A percentile compares a stretch with the other conserved stretches of the same genome.
Conservation (phyloP, 257 asterid genomes). For the Gardenia jasminoides region DNA sequence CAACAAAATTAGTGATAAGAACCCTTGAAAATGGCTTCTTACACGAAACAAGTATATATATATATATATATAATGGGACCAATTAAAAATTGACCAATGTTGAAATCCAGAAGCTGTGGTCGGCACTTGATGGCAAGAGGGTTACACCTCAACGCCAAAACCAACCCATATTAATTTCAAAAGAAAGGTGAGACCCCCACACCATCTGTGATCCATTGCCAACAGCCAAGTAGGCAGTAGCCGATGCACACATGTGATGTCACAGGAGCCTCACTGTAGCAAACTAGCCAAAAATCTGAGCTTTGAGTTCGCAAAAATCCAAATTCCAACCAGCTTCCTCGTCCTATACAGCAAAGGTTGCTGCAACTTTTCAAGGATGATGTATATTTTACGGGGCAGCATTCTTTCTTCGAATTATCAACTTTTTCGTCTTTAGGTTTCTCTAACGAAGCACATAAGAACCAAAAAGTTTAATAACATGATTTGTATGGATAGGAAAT, state of each 20-base stretch:
- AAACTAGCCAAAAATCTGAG: slow-evolving; percentile 5
- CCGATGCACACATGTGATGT: not conserved
- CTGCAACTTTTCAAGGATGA: not conserved
- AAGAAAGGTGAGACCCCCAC: slow-evolving; percentile 6
- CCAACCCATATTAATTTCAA: not conserved
- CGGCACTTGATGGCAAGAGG: not conserved
- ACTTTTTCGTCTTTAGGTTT: not conserved
- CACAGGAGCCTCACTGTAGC: not conserved
- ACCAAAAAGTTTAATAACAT: no score
- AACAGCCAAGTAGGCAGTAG: not conserved
- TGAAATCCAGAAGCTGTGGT: not conserved
- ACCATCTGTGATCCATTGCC: not conserved
- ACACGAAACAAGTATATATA: not conserved
- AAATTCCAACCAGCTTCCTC: not conserved
- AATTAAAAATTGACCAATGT: not conserved
- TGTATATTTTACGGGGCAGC: not conserved
- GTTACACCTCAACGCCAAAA: not conserved
- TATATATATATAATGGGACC: not conserved
- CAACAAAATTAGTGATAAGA: not conserved
- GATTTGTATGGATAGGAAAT: no score
- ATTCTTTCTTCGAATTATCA: not conserved
- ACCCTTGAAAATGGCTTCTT: slow-evolving; percentile 2
- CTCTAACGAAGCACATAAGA: not conserved
- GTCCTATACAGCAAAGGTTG: slow-evolving; percentile 2
- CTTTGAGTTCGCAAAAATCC: not conserved